Evolutionary conservation across 2,329 filamentous ascomycete species (phyloP).

Genomic region (Alternaria consortialis): DNA sequence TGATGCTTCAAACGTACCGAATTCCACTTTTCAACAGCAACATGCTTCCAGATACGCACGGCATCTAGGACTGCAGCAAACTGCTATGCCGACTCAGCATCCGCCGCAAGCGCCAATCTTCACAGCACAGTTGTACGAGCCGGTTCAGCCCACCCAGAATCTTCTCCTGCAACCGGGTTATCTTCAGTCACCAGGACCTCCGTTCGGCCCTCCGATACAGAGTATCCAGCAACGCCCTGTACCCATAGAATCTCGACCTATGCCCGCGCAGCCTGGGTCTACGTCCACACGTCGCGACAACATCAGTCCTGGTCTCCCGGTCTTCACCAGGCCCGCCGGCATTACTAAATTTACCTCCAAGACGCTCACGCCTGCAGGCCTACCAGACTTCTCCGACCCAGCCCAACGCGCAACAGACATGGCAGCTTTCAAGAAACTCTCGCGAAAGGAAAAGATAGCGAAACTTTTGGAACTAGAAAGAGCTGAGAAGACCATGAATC

Average conservation of each 20-base stretch:
- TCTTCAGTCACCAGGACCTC: background rate
- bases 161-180: background rate
- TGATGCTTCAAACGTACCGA: background rate
- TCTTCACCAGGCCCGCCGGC: background rate
- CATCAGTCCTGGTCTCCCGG: background rate
- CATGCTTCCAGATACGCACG: background rate
- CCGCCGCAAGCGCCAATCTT: background rate
- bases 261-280: background rate
- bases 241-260: background rate
- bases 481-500: background rate
- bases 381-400: background rate
- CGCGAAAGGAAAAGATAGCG: background rate
- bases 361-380: background rate
- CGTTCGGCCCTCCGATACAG: background rate
- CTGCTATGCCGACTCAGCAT: background rate
- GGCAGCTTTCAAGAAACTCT: background rate
- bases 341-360: background rate
- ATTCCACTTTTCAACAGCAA: background rate
- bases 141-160: background rate
- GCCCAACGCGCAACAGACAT: background rate
- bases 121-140: background rate
- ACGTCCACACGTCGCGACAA: background rate
- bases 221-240: background rate
- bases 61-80: background rate
- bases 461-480: background rate